Evolutionary conservation across 2,329 filamentous ascomycete genomes (phyloP).

Genomic region (Diaporthe amygdali): DNA sequence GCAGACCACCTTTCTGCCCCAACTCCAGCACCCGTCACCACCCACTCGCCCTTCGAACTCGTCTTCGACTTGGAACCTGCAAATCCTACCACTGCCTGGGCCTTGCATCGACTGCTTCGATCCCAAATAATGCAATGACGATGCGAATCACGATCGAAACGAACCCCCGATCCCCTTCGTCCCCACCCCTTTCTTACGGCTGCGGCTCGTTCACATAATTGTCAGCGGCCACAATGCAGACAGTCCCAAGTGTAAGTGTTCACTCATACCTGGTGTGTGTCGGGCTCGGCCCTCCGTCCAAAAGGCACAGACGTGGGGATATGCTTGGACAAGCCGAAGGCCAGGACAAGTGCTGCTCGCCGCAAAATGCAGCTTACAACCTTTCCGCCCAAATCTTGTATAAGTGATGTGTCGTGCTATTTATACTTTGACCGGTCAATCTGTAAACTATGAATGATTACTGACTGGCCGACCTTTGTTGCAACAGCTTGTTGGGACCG

Average conservation of each 20-base stretch:
- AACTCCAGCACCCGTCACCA: constrained; percentile 11
- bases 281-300: neutral
- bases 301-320: constrained; percentile 5
- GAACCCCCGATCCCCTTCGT: constrained; percentile 37
- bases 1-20: constrained; percentile 1
- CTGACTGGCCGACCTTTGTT: constrained; percentile 1
- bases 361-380: neutral
- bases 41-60: neutral
- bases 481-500: constrained; percentile 63
- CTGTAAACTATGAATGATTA: neutral
- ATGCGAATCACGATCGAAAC: constrained; percentile 42
- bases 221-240: constrained; percentile 42
- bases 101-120: neutral
- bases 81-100: neutral
- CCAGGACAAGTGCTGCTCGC: neutral
- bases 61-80: neutral
- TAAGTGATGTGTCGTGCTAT: neutral
- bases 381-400: neutral
- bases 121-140: constrained; percentile 40
- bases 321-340: neutral
- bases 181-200: constrained; percentile 35
- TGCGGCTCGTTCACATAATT: constrained; percentile 36
- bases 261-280: neutral
- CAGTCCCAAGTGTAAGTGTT: constrained; percentile 52
- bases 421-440: neutral